Evolutionary conservation across 768 basidiomycete genomes (phyloP).

Genomic region (Hypholoma sublateritium): DNA sequence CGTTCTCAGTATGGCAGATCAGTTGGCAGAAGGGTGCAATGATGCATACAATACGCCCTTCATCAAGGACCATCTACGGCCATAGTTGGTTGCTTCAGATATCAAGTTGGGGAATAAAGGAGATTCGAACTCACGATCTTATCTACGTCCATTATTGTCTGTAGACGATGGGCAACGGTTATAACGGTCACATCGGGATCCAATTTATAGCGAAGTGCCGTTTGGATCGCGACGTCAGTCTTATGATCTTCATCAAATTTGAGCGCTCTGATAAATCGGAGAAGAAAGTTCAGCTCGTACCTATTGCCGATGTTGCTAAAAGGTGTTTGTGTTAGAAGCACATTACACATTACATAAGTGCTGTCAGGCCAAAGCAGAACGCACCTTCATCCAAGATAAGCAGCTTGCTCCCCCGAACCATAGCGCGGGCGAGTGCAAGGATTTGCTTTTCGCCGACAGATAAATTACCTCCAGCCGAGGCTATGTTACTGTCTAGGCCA

Average conservation of each 20-base stretch:
- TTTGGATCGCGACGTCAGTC: not conserved
- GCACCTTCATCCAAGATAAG: not conserved
- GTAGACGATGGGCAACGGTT: not conserved
- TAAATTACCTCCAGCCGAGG: not conserved
- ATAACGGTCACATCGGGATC: not conserved
- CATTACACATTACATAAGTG: not conserved
- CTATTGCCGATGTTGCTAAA: not conserved
- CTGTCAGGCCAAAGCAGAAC: not conserved
- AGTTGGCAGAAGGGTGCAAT: not conserved
- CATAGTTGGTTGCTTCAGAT: not conserved
- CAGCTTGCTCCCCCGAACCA: not conserved
- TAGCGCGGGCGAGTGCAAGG: not conserved
- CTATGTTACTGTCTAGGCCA: not conserved
- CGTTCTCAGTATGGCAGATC: not conserved
- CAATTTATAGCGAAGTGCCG: not conserved
- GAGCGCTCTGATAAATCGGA: not conserved
- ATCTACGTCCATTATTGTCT: not conserved
- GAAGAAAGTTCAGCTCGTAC: not conserved
- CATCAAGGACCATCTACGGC: conserved; percentile 1
- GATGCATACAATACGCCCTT: conserved; percentile 1
- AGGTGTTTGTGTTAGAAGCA: not conserved
- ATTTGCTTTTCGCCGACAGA: conserved; percentile 1
- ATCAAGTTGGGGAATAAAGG: not conserved
- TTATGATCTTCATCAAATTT: not conserved
- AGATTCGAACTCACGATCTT: not conserved